Evolutionary conservation across 2,329 filamentous ascomycete genomes (phyloP).

Genomic region (Apiospora hydei): DNA sequence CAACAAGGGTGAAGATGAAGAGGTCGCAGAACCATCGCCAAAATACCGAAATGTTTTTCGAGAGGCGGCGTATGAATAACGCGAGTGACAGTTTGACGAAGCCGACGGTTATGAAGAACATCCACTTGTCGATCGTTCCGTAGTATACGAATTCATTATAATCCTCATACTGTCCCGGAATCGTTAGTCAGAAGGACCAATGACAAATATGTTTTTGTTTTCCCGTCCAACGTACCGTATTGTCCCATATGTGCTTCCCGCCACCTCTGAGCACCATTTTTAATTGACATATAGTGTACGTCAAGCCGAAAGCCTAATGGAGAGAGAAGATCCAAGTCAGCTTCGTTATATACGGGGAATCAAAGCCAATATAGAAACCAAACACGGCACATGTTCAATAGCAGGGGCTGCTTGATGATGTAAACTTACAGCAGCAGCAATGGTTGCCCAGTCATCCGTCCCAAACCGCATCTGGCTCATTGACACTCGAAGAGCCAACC

Average conservation of each 20-base stretch:
- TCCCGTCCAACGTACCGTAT: conserved; percentile 30
- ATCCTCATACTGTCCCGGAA: conserved; percentile 38
- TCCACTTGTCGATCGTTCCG: conserved; percentile 33
- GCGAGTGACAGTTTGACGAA: conserved; percentile 47
- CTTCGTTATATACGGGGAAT: neutral
- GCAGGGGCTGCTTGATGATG: neutral
- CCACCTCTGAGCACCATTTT: conserved; percentile 34
- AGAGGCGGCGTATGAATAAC: conserved; percentile 46
- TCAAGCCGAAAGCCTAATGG: conserved; percentile 33
- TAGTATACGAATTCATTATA: conserved; percentile 39
- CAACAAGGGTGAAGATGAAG: conserved; percentile 40
- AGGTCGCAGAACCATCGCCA: conserved; percentile 43
- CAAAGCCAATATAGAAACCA: neutral
- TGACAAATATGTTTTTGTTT: neutral
- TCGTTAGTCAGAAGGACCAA: neutral
- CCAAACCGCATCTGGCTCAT: conserved; percentile 40
- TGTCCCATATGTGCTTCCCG: conserved; percentile 41
- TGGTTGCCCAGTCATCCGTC: conserved; percentile 43
- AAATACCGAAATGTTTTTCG: conserved; percentile 37
- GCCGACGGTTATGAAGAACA: conserved; percentile 43
- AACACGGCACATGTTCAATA: neutral
- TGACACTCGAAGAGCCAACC: conserved; percentile 39
- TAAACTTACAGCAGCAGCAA: conserved; percentile 42
- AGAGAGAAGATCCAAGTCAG: neutral
- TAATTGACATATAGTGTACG: conserved; percentile 40